Conservation (phyloP, 2,329 filamentous ascomycete species). For the Seiridium unicorne region DNA sequence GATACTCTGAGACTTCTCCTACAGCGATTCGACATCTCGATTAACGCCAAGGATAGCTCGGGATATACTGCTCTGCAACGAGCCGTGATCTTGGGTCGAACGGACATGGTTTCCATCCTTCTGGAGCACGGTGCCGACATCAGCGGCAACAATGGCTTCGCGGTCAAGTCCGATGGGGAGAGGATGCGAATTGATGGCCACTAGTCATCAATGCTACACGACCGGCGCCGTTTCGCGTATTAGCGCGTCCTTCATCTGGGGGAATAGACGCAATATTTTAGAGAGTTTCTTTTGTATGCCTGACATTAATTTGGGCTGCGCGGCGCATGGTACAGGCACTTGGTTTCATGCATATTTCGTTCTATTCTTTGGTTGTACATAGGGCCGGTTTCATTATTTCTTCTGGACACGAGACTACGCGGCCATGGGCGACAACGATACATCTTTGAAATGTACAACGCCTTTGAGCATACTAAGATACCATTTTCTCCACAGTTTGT, state of each 20-base stretch:
- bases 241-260: neutral
- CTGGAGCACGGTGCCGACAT: conserved; percentile 26
- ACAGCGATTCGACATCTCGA: conserved; percentile 25
- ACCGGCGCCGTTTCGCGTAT: neutral
- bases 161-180: neutral
- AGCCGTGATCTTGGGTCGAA: conserved; percentile 27
- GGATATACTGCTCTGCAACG: conserved; percentile 31
- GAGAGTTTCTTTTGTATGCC: neutral
- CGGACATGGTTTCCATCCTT: conserved; percentile 29
- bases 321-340: neutral
- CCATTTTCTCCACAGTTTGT: neutral
- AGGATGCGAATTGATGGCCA: neutral
- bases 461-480: neutral
- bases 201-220: neutral
- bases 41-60: conserved; percentile 25
- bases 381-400: neutral
- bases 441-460: neutral
- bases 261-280: neutral
- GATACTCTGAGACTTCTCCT: conserved; percentile 27
- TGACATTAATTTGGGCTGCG: neutral
- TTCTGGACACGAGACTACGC: neutral
- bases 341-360: neutral
- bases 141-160: neutral
- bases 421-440: neutral
- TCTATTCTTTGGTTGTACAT: neutral